phyloP scores from a whole-genome alignment of 208 protist genomes.

The Balamuthia mandrillaris region DNA sequence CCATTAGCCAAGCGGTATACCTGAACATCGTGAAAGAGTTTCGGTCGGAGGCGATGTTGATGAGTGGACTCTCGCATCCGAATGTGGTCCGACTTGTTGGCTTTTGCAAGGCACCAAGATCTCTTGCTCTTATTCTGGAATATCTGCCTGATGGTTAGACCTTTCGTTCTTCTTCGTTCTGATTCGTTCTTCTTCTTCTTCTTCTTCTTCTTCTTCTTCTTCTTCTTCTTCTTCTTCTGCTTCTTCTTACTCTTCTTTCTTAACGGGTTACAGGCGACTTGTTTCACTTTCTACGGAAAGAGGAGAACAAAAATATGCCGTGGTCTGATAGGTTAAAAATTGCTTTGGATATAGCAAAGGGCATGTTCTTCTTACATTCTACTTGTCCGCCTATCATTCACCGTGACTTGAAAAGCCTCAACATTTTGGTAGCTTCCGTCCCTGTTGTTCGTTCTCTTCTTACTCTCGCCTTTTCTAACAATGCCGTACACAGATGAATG shows the following conservation, averaged over 20 bases:
- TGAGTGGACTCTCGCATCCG: not conserved
- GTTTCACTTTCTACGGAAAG: not conserved
- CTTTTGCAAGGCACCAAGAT: no score
- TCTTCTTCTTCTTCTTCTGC: no score
- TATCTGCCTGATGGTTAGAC: no score
- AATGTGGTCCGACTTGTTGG: no score
- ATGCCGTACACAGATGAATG: no score
- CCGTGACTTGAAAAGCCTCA: not conserved
- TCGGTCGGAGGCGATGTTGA: not conserved
- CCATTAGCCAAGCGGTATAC: not conserved
- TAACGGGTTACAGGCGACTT: slow-evolving; percentile 25
- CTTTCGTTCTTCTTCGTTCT: no score
- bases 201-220: no score
- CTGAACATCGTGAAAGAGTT: not conserved
- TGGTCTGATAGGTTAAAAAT: not conserved
- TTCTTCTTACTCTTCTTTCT: not conserved
- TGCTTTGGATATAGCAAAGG: not conserved
- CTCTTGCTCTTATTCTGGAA: no score
- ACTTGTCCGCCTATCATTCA: slow-evolving; percentile 1
- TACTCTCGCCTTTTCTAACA: not conserved
- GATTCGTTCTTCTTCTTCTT: no score
- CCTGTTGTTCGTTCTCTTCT: not conserved
- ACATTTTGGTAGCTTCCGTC: not conserved
- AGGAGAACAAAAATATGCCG: slow-evolving; percentile 4
- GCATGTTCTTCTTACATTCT: not conserved